Base-by-base conservation (phyloP, 192 early-diverging fungal genomes). In the Pilaira anomala region DNA sequence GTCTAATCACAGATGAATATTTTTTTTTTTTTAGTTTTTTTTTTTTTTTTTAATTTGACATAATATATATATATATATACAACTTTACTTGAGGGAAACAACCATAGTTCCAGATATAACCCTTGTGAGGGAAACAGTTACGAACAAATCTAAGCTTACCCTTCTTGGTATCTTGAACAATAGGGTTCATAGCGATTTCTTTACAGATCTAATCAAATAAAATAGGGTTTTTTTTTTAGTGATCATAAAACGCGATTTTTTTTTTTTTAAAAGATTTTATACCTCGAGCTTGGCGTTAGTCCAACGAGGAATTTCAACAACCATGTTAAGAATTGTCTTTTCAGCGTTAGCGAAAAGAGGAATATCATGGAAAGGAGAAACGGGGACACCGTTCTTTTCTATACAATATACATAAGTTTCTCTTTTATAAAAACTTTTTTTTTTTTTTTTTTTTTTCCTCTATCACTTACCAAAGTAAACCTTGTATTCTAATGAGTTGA, bases 61-160 rank as follows among this genome's bases (percentile, higher is more conserved):
- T 39, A 11, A 40, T 60, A 19, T 39, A 11, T n/a, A 22, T 69
- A 33, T 36, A 42, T 40, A 51, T 24, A 13, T n/a, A 19, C 2
- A 14, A 18, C 21, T 30, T 49, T 76, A 87, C 85, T 72, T 96
- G 94, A 30, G 97, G 97, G 72, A 99, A 85, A 64, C 95, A 95
- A 73, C 97, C 97, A 71, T 99, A 97, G 94, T 99, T 99, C 97
- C 97, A 99, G 80, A 99, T 97, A 80, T 99, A 99, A 63, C 97
- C 97, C 80, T 99, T 92, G 88, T 97, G 94, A 8, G 97, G 97
- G 90, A 97, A 99, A 78, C 91, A 90, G 88, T 99, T 97, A 76
- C 94, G 88, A 63, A 99, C 95, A 75, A 86, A 97, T 63, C 97
- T 88, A 65, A 97, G 91, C 84, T 99, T 99, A 69, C 94, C 94